Evolutionary conservation across 495 filamentous ascomycete genomes (phyloP).

Genomic region (Evernia prunastri): DNA sequence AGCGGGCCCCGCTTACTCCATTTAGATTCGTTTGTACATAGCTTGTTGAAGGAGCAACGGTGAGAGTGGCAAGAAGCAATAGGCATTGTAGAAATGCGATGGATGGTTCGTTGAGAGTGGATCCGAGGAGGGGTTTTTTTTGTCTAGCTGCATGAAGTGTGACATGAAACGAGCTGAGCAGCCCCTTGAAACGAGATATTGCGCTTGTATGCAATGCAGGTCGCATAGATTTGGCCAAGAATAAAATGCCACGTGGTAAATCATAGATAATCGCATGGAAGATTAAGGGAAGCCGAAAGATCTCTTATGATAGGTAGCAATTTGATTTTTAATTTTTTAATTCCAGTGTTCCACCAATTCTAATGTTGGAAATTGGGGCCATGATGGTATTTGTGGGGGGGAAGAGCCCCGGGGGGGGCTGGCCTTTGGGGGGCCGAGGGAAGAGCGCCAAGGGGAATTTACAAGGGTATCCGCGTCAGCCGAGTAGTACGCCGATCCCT

Average conservation of each 20-base stretch:
- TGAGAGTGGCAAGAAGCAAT: background rate
- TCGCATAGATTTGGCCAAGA: background rate
- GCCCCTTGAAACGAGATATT: background rate
- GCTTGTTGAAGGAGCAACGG: background rate
- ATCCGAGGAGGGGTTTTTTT: background rate
- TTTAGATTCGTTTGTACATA: background rate
- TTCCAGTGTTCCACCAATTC: no score
- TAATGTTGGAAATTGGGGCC: no score
- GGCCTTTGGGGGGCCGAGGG: no score
- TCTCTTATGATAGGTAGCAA: background rate
- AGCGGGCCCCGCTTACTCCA: background rate
- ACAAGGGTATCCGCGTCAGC: no score
- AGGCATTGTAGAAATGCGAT: background rate
- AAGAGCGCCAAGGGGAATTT: no score
- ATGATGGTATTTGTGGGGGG: no score
- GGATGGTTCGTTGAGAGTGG: background rate
- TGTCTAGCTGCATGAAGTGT: background rate
- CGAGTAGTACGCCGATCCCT: background rate
- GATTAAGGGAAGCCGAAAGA: background rate
- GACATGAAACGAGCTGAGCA: constrained; percentile 1
- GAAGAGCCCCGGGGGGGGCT: no score
- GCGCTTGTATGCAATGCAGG: constrained; percentile 1
- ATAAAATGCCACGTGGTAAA: background rate
- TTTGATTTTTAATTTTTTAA: background rate
- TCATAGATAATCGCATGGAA: constrained; percentile 7